Conservation (phyloP, 176 grass and related monocot species). For the Ampelocalamus luodianensis region DNA sequence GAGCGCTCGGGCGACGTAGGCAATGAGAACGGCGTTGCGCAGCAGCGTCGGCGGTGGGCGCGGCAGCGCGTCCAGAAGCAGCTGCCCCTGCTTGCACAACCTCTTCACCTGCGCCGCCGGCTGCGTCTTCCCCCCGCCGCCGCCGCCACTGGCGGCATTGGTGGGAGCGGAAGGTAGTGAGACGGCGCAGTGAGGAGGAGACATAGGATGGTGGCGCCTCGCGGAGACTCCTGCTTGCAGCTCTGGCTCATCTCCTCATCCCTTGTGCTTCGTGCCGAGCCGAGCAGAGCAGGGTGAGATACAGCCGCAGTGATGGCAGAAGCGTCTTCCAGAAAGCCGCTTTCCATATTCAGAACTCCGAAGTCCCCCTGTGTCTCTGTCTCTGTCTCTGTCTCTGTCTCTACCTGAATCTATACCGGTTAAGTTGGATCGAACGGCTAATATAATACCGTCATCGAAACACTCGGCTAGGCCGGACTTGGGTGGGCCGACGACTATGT, state of each 20-base stretch:
- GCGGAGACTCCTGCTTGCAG: conserved; percentile 5
- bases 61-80: conserved; percentile 69
- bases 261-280: conserved; percentile 27
- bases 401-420: neutral
- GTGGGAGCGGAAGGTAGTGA: neutral
- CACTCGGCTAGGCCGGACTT: too few species aligned
- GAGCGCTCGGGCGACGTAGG: conserved; percentile 72
- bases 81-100: conserved; percentile 76
- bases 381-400: too few species aligned
- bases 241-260: conserved; percentile 54
- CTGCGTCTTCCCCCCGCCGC: too few species aligned
- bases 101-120: conserved; percentile 59
- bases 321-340: neutral
- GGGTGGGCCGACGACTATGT: too few species aligned
- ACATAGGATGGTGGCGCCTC: conserved; percentile 37
- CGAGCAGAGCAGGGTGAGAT: neutral
- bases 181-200: conserved; percentile 39
- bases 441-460: neutral
- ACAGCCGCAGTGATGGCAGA: neutral
- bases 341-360: neutral
- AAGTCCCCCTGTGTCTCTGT: too few species aligned
- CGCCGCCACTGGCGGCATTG: too few species aligned
- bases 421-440: neutral
- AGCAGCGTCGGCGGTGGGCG: conserved; percentile 60
- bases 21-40: conserved; percentile 87